Conservation (phyloP, 768 basidiomycete genomes). For the Candolleomyces eurysporus region DNA sequence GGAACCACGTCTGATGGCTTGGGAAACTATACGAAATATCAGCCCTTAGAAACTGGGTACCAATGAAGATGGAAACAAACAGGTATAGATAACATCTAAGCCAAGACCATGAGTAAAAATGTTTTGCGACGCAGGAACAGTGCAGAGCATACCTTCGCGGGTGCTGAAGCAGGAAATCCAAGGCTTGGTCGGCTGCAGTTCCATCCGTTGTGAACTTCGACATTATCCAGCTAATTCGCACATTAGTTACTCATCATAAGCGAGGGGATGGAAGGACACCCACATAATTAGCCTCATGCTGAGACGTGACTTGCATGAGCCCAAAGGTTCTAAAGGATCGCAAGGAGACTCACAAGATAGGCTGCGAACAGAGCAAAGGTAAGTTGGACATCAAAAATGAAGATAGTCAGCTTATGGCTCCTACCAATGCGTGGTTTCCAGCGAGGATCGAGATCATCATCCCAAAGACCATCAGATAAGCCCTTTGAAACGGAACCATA, state of each 20-base stretch:
- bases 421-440: slow-evolving; percentile 73
- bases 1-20: slow-evolving; percentile 74
- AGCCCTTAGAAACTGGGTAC: not conserved
- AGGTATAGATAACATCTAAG: slow-evolving; percentile 64
- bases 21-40: slow-evolving; percentile 45
- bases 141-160: slow-evolving; percentile 52
- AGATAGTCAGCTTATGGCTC: slow-evolving; percentile 19
- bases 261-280: slow-evolving; percentile 21
- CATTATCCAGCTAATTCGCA: slow-evolving; percentile 51
- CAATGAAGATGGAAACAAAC: slow-evolving; percentile 19
- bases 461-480: slow-evolving; percentile 63
- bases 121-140: not conserved
- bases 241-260: not conserved
- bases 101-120: not conserved
- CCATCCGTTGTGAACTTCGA: slow-evolving; percentile 46
- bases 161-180: slow-evolving; percentile 76
- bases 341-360: slow-evolving; percentile 51
- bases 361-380: slow-evolving; percentile 30
- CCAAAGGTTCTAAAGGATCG: not conserved
- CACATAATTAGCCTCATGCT: slow-evolving; percentile 66
- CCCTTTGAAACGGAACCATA: slow-evolving; percentile 69
- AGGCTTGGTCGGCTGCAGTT: slow-evolving; percentile 49
- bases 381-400: not conserved
- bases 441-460: slow-evolving; percentile 66
- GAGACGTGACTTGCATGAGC: not conserved